Conservation (phyloP, 2,329 filamentous ascomycete genomes). For the Stachybotrys chartarum region DNA sequence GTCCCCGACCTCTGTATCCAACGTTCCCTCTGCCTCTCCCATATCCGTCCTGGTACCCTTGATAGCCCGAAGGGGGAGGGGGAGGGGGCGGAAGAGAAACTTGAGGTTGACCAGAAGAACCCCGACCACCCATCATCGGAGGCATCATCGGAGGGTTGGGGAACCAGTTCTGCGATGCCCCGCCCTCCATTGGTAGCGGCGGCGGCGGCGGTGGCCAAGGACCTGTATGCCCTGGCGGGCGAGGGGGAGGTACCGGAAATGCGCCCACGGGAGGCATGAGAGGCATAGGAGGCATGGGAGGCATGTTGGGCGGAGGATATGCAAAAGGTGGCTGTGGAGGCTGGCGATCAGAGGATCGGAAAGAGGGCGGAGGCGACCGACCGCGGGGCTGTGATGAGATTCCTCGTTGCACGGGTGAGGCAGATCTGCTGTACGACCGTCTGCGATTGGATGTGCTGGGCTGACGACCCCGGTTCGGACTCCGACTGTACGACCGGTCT, state of each 20-base stretch:
- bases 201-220: constrained; percentile 34
- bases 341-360: constrained; percentile 17
- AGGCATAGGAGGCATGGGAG: constrained; percentile 11
- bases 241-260: constrained; percentile 23
- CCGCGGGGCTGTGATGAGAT: constrained; percentile 8
- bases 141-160: constrained; percentile 16
- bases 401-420: constrained; percentile 15
- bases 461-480: constrained; percentile 8
- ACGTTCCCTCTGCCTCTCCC: constrained; percentile 15
- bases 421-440: constrained; percentile 16
- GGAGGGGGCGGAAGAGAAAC: constrained; percentile 8
- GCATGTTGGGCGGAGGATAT: constrained; percentile 11
- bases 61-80: not conserved
- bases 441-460: constrained; percentile 10
- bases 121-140: constrained; percentile 20
- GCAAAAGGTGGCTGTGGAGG: constrained; percentile 1
- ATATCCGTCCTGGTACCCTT: constrained; percentile 2
- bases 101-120: constrained; percentile 12
- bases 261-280: constrained; percentile 14
- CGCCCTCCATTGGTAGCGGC: constrained; percentile 12
- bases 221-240: constrained; percentile 31
- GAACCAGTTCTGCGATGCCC: constrained; percentile 16
- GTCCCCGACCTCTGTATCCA: constrained; percentile 18
- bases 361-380: constrained; percentile 2
- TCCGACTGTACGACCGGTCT: constrained; percentile 15